Base-by-base conservation (phyloP, 2,329 filamentous ascomycete species). In the Sphaceloma murrayae region DNA sequence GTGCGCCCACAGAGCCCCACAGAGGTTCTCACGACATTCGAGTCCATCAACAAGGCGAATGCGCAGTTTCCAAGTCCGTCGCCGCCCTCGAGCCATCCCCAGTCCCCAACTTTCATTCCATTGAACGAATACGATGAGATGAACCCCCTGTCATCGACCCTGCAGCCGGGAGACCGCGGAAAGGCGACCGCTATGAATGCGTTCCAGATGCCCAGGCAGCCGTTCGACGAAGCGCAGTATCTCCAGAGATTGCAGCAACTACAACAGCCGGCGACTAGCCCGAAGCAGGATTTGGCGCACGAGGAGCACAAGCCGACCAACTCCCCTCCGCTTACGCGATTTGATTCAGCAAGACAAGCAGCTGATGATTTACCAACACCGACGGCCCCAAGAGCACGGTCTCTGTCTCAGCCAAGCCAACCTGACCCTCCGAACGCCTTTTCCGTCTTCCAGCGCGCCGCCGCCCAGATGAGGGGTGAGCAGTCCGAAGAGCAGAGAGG, bases 221-320 rank as follows among this genome's bases (percentile, higher is more conserved):
- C 78, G 5, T 94, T 91, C 53, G 85, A 94, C 55, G 88, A 95
- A 56, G 77, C 81, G 14, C 83, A 85, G 56, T 95, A 85, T 55
- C 75, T 84, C 4, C 82, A 93, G 57, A 77, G 86, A 33, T 83
- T 94, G 56, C 67, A 84, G 36, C 83, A 87, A 58, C 75, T 94
- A 59, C 83, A 89, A 51, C 76, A 83, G 38, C 56, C 58, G 6
- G 51, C 52, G 16, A 34, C 21, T 3, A 40, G 45, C 14, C 34
- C 42, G n/a, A 21, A 40, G 17, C 27, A 22, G 14, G 34, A 39
- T n/a, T 34, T 11, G 10, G 29, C 22, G 13, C 27, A 46, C 27
- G 17, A 44, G 40, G 17, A 27, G 13, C 38, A 32, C 17, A 24
- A 32, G 11, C 32, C 36, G 10, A 30, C 13, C 10, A 21, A 46